phyloP scores from a whole-genome alignment of 2,329 filamentous ascomycete species.

The Esteya vermicola region DNA sequence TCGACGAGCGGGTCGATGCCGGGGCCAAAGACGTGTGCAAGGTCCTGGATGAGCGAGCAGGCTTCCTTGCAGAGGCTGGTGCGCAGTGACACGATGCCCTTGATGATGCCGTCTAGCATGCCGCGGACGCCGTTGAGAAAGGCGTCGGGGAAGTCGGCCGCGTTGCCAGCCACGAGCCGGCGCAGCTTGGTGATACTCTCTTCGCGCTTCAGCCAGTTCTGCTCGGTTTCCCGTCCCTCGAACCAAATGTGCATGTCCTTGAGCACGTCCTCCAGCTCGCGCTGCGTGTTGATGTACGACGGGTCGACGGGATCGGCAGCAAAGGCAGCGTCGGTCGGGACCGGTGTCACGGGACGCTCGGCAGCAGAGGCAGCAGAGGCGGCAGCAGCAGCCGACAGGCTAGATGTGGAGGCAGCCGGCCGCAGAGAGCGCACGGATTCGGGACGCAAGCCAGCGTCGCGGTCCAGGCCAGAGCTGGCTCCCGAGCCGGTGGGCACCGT shows the following conservation, averaged over 20 bases:
- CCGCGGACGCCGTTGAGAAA: slow-evolving; percentile 59
- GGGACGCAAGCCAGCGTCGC: slow-evolving; percentile 24
- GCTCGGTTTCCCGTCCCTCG: slow-evolving; percentile 77
- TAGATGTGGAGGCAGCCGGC: slow-evolving; percentile 17
- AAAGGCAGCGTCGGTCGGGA: slow-evolving; percentile 41
- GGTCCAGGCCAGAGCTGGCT: slow-evolving; percentile 20
- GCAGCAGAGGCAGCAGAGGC: slow-evolving; percentile 27
- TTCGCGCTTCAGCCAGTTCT: slow-evolving; percentile 82
- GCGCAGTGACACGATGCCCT: slow-evolving; percentile 66
- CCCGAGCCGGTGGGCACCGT: slow-evolving; percentile 12
- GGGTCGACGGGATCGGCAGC: slow-evolving; percentile 60
- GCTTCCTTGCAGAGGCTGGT: slow-evolving; percentile 85
- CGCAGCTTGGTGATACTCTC: slow-evolving; percentile 65
- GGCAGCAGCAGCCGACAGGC: slow-evolving; percentile 28
- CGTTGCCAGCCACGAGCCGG: slow-evolving; percentile 69
- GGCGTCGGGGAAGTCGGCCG: slow-evolving; percentile 56
- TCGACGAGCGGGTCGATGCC: slow-evolving; percentile 81
- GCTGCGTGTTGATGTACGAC: slow-evolving; percentile 65
- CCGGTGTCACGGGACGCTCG: slow-evolving; percentile 45
- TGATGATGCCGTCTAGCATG: slow-evolving; percentile 77
- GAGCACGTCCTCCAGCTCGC: slow-evolving; percentile 80
- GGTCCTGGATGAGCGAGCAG: slow-evolving; percentile 70
- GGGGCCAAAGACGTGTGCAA: slow-evolving; percentile 61
- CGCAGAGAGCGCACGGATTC: slow-evolving; percentile 11
- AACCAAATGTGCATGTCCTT: slow-evolving; percentile 69